Evolutionary conservation across 2,329 filamentous ascomycete species (phyloP).

Genomic region (Aspergillus neotritici): DNA sequence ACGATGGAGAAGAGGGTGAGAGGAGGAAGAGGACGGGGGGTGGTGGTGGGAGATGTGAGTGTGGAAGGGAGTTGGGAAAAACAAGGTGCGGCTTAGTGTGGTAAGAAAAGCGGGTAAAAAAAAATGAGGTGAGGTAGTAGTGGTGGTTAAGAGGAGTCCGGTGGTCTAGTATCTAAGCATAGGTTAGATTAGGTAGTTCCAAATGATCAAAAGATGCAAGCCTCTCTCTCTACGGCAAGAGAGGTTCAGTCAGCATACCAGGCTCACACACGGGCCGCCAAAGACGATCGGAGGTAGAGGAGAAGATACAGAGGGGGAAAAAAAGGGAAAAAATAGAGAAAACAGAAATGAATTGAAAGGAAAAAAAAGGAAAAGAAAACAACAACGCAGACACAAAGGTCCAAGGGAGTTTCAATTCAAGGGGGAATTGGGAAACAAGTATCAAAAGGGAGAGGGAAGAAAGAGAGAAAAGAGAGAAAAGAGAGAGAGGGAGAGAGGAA

Average conservation of each 20-base stretch:
- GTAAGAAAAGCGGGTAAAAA: conserved; percentile 25
- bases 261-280: conserved; percentile 26
- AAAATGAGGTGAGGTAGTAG: conserved; percentile 18
- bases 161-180: too few species aligned
- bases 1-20: conserved; percentile 23
- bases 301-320: conserved; percentile 7
- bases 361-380: conserved; percentile 12
- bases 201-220: conserved; percentile 30
- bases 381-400: conserved; percentile 12
- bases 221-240: too few species aligned
- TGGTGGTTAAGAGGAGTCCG: conserved; percentile 12
- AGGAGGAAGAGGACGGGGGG: conserved; percentile 23
- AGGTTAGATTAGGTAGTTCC: too few species aligned
- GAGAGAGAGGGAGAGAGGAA: conserved; percentile 9
- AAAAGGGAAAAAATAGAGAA: conserved; percentile 9
- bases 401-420: conserved; percentile 24
- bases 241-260: conserved; percentile 36
- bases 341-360: conserved; percentile 4
- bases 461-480: neutral
- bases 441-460: conserved; percentile 11
- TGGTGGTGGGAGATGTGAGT: too few species aligned
- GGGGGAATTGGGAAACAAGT: conserved; percentile 6
- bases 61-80: conserved; percentile 24
- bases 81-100: conserved; percentile 27
- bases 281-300: conserved; percentile 13